Evolutionary conservation across 371 early-diverging fungal species (phyloP).

Genomic region (Mucor lusitanicus): DNA sequence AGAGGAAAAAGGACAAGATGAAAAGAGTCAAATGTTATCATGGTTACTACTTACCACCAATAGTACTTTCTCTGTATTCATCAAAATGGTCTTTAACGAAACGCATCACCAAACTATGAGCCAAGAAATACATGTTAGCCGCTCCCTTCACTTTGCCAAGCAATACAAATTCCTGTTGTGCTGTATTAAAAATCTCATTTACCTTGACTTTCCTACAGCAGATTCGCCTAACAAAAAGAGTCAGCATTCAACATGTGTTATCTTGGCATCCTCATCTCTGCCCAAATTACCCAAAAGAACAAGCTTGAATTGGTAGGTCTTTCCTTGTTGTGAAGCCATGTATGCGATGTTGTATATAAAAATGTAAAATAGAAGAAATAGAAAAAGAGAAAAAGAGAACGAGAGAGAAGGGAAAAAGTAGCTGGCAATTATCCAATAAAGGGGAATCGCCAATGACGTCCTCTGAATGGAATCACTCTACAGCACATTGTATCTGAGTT

Average conservation of each 20-base stretch:
- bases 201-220: slow-evolving; percentile 90
- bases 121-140: neutral
- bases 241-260: neutral
- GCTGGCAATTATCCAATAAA: neutral
- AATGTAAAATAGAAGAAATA: neutral
- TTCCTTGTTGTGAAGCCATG: slow-evolving; percentile 31
- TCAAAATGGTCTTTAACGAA: slow-evolving; percentile 97
- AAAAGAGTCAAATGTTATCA: neutral
- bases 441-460: slow-evolving; percentile 4
- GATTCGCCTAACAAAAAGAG: slow-evolving; percentile 70
- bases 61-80: slow-evolving; percentile 97
- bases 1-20: neutral
- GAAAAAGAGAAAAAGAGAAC: slow-evolving; percentile 1
- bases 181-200: slow-evolving; percentile 4
- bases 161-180: neutral
- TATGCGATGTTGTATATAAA: neutral
- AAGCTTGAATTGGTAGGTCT: slow-evolving; percentile 77
- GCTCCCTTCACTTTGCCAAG: neutral
- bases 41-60: slow-evolving; percentile 73
- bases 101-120: slow-evolving; percentile 83
- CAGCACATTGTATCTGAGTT: neutral
- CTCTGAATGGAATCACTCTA: neutral
- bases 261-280: neutral
- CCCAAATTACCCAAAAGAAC: slow-evolving; percentile 69
- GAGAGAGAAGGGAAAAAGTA: neutral